phyloP scores from a whole-genome alignment of 2,329 filamentous ascomycete genomes.

The Colletotrichum truncatum region DNA sequence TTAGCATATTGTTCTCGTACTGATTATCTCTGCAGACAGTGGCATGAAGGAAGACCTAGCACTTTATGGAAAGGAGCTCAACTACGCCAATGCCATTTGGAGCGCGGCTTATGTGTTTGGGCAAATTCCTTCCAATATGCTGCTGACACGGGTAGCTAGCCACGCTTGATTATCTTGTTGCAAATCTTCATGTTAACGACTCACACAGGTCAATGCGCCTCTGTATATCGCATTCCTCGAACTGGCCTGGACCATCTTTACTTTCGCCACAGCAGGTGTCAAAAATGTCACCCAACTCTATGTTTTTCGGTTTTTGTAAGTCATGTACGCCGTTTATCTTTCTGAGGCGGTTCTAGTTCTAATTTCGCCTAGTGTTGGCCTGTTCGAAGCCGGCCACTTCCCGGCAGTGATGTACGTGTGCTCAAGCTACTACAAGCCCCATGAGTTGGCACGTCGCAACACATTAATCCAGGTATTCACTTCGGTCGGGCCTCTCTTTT shows the following conservation, averaged over 20 bases:
- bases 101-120: conserved; percentile 41
- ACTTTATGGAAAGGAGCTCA: conserved; percentile 42
- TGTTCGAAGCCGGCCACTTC: conserved; percentile 41
- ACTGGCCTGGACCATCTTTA: conserved; percentile 36
- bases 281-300: conserved; percentile 36
- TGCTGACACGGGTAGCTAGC: conserved; percentile 37
- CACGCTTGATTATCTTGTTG: too few species aligned
- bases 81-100: conserved; percentile 41
- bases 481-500: conserved; percentile 37
- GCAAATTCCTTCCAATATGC: conserved; percentile 39
- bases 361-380: conserved; percentile 32
- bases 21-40: conserved; percentile 37
- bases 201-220: conserved; percentile 36
- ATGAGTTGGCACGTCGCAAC: conserved; percentile 40
- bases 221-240: conserved; percentile 36
- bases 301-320: conserved; percentile 37
- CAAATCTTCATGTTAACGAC: too few species aligned
- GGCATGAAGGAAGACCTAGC: conserved; percentile 42
- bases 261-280: conserved; percentile 37
- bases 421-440: conserved; percentile 41
- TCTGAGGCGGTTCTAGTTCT: neutral
- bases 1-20: too few species aligned
- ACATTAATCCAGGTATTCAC: conserved; percentile 39
- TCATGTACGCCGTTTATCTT: neutral
- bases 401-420: conserved; percentile 41